Evolutionary conservation across 495 filamentous ascomycete genomes (phyloP).

Genomic region (Talaromyces nanjingensis): DNA sequence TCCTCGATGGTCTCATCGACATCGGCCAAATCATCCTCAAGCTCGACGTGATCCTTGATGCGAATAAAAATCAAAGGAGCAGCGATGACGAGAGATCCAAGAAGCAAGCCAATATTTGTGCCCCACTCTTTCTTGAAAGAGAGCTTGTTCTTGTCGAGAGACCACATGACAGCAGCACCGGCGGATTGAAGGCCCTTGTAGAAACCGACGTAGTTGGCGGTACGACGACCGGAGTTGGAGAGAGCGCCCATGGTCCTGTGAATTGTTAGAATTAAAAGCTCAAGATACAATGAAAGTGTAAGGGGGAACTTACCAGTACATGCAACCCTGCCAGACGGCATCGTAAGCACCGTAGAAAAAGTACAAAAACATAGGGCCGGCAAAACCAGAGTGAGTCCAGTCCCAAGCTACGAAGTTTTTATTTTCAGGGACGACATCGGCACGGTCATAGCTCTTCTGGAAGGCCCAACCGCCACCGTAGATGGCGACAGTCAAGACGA

Average conservation of each 20-base stretch:
- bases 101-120: conserved; percentile 60
- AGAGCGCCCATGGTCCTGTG: conserved; percentile 77
- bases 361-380: conserved; percentile 47
- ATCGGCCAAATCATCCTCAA: conserved; percentile 70
- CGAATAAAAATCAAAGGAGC: conserved; percentile 65
- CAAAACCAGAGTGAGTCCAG: conserved; percentile 32
- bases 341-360: conserved; percentile 50
- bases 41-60: conserved; percentile 59
- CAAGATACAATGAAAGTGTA: neutral
- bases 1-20: conserved; percentile 69
- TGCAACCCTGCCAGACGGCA: conserved; percentile 56
- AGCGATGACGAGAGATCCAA: conserved; percentile 59
- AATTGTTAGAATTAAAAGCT: conserved; percentile 16
- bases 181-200: conserved; percentile 91
- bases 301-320: conserved; percentile 62
- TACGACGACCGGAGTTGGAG: conserved; percentile 81
- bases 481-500: conserved; percentile 35
- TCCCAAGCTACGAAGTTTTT: conserved; percentile 28
- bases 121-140: conserved; percentile 49
- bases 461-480: conserved; percentile 49
- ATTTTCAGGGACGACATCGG: conserved; percentile 12
- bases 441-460: conserved; percentile 38
- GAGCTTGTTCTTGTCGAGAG: conserved; percentile 55
- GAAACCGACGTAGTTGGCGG: conserved; percentile 85
- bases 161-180: conserved; percentile 74